Base-by-base conservation (phyloP, 352 stramenopile species). In the Phytopythium aichiense region DNA sequence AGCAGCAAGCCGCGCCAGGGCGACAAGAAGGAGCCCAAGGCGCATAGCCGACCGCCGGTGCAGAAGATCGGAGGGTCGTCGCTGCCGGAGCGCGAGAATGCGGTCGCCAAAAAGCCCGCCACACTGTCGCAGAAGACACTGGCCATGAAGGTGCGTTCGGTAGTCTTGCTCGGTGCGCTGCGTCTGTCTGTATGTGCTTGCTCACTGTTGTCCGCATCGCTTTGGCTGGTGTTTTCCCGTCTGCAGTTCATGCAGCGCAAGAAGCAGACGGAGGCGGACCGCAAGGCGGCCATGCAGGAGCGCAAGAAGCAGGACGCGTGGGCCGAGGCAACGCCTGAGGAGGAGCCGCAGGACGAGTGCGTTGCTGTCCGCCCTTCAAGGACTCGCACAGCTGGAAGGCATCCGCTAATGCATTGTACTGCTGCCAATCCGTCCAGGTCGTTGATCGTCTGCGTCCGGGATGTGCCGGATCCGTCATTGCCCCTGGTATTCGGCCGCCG, bases 201-300 rank as follows among this genome's bases (percentile, higher is more conserved):
- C 20, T 53, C 6, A 12, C 18, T 51, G 48, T 31, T 61, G 1
- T 23, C 45, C 23, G n/a, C 18, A 53, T 2, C 31, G 11, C 30
- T 16, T 16, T 30, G 28, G 2, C 28, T 30, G 28, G 28, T 30
- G 28, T 4, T 30, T 30, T 4, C 28, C 28, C 28, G 40, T 18
- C 9, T 52, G 23, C 68, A 93, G 85, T 94, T 94, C 56, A 94
- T 94, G 85, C 85, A 94, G 58, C 81, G 85, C 46, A 94, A 94
- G 71, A 88, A 86, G 62, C 77, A 74, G 58, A 72, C 76, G 7
- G 79, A 84, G 6, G 71, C 74, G 49, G 71, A 88, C 46, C 79
- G 83, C 55, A 71, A 76, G 48, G 73, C 73, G 9, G 75, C 79
- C 7, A 67, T 83, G 7, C 65, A 83, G 59, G 68, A 83, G 60